A percentile compares a stretch with the other conserved stretches of the same genome.
Conservation (phyloP, 164 flowering plant genomes). For the Echeveria elegans region DNA sequence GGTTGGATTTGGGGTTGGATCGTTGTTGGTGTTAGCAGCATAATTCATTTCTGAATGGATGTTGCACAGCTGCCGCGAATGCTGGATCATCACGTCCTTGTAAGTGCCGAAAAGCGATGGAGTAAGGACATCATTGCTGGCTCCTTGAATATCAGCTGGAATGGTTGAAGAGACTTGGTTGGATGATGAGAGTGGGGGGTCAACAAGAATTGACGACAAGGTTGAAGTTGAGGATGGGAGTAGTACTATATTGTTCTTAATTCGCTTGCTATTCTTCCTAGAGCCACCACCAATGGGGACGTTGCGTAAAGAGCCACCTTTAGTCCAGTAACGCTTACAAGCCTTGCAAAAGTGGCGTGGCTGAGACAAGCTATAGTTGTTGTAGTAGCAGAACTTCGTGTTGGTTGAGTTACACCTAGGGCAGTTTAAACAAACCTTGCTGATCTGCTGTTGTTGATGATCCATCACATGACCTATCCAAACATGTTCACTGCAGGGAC, state of each 20-base stretch:
- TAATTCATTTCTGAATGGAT: neutral
- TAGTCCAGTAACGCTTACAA: conserved; percentile 2
- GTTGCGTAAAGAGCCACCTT: neutral
- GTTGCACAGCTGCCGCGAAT: neutral
- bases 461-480: neutral
- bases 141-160: neutral
- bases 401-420: neutral
- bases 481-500: neutral
- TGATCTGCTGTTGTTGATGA: neutral
- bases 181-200: neutral
- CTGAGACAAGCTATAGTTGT: conserved; percentile 2
- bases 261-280: neutral
- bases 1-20: too few species aligned
- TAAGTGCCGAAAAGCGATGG: neutral
- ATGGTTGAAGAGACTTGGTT: neutral
- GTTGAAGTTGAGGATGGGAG: neutral
- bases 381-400: conserved; percentile 2
- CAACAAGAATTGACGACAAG: too few species aligned
- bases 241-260: too few species aligned
- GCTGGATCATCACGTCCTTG: neutral
- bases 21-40: neutral
- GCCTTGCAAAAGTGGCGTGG: conserved; percentile 1
- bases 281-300: neutral
- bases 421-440: neutral
- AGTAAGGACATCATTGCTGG: neutral